A percentile compares a stretch with the other conserved stretches of the same genome.
phyloP scores from a whole-genome alignment of 768 basidiomycete species.

The Heimioporus sp. region DNA sequence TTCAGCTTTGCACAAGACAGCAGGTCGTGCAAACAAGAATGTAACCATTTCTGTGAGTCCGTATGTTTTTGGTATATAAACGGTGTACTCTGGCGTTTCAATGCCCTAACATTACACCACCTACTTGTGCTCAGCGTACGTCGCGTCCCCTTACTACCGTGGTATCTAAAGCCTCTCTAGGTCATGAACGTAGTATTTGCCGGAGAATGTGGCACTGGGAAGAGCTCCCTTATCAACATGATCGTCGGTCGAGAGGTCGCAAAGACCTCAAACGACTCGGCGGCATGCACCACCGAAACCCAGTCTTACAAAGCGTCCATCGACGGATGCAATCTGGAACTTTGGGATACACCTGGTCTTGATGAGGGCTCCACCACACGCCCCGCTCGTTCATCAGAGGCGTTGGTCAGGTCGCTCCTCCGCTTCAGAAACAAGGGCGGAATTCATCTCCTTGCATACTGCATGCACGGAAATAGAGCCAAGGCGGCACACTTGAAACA shows the following conservation, averaged over 20 bases:
- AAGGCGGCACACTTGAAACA: conserved; percentile 14
- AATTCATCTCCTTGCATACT: conserved; percentile 17
- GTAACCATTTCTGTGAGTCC: background rate
- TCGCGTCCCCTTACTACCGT: background rate
- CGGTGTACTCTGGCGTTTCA: background rate
- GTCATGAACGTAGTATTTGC: conserved; percentile 23
- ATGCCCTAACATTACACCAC: background rate
- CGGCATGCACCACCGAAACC: conserved; percentile 12
- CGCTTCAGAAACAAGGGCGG: conserved; percentile 1
- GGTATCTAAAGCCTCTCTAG: conserved; percentile 4
- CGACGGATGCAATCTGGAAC: conserved; percentile 7
- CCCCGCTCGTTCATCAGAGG: conserved; percentile 1
- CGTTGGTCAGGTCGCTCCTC: conserved; percentile 6
- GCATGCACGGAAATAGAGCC: conserved; percentile 20
- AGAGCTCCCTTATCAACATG: conserved; percentile 27
- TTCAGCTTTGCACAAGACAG: conserved; percentile 2
- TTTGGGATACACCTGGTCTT: conserved; percentile 22
- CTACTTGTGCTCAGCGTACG: background rate
- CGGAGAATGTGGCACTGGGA: conserved; percentile 25
- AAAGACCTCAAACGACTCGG: conserved; percentile 19
- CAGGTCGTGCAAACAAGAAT: background rate
- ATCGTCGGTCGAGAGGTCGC: conserved; percentile 10
- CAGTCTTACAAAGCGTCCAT: conserved; percentile 11
- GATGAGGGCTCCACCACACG: conserved; percentile 6
- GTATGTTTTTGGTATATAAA: conserved; percentile 7